A percentile compares a stretch with the other conserved stretches of the same genome.
Conservation (phyloP, 306 rosid genomes). For the Trifolium repens region DNA sequence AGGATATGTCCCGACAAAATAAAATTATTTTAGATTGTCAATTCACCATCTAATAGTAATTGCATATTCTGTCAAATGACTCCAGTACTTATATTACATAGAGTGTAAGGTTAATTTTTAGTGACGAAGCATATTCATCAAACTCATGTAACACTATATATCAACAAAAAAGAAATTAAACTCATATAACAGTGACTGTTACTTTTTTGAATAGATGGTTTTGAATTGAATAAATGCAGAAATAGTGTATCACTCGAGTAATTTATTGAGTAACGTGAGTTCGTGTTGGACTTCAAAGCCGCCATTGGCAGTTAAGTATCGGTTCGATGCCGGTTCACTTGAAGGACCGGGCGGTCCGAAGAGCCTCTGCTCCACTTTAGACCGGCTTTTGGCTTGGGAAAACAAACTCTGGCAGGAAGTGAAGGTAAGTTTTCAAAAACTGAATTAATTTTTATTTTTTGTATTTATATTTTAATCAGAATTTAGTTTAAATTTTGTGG, state of each 20-base stretch:
- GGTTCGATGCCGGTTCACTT: constrained; percentile 71
- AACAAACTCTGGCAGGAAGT: constrained; percentile 85
- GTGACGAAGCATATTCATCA: too few species aligned
- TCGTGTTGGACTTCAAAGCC: constrained; percentile 94
- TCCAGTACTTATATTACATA: too few species aligned
- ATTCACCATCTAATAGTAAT: too few species aligned
- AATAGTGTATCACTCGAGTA: constrained; percentile 90
- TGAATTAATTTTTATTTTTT: not conserved
- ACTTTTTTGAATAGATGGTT: not conserved
- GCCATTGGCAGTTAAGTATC: constrained; percentile 83
- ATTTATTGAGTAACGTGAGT: constrained; percentile 75
- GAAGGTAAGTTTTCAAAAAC: constrained; percentile 55
- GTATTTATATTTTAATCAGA: not conserved
- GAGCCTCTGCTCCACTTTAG: constrained; percentile 85
- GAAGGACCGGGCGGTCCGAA: constrained; percentile 65
- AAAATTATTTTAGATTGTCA: too few species aligned
- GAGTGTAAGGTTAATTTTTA: too few species aligned
- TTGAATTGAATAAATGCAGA: constrained; percentile 53
- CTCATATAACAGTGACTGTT: too few species aligned
- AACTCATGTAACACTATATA: too few species aligned
- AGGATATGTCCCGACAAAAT: too few species aligned
- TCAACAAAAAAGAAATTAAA: too few species aligned
- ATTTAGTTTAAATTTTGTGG: not conserved
- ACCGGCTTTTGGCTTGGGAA: constrained; percentile 95
- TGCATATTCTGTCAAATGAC: too few species aligned